Evolutionary conservation across 2,329 filamentous ascomycete genomes (phyloP), one percentile per base, ranked within the genome.

Genomic region (Colletotrichum nymphaeae): DNA sequence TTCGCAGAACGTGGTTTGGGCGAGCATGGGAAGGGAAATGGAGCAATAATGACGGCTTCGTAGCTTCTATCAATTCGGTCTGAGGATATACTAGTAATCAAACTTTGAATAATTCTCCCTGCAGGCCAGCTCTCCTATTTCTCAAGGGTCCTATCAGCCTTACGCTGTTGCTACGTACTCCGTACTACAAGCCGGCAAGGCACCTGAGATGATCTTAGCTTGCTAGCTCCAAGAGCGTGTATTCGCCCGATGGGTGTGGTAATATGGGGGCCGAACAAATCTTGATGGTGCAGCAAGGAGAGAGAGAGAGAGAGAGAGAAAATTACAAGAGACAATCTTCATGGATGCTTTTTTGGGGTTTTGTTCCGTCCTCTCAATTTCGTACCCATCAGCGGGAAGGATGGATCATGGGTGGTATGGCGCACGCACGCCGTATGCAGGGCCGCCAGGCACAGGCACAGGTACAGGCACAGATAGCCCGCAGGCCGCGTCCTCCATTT

Each of bases 81-180:
- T 63, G 30, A 67, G 55, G 62, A 64, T 52, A 64, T 24, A 63
- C 9, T 8, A 5, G 55, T 46, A 64, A 69, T 69, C 46, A 69
- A 60, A 64, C 59, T 65, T 63, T 63, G 53, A 56, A 59, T 16
- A 19, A 14, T 3, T 28, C 42, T 30, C 56, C 63, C 60, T 42
- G 57, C 65, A 30, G 26, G 37, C 55, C 14, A 46, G 65, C 56
- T 53, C 70, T 65, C 37, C 46, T 56, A 30, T 58, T 68, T 26
- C 37, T 55, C 70, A 55, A 55, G 70, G 66, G 66, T 64, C 55
- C 46, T 26, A 22, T 73, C 70, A 73, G 67, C 70, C 70, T 73
- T 69, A 73, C 26, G 53, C 70, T 55, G 37, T 42, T 73, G 60
- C 70, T 73, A 49, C 42, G 19, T 73, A 62, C 70, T 73, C 7